Percentiles rank a stretch among this genome's conserved stretches.
Evolutionary conservation across 2,329 filamentous ascomycete species (phyloP).

Genomic region (Diaporthe vaccinii): DNA sequence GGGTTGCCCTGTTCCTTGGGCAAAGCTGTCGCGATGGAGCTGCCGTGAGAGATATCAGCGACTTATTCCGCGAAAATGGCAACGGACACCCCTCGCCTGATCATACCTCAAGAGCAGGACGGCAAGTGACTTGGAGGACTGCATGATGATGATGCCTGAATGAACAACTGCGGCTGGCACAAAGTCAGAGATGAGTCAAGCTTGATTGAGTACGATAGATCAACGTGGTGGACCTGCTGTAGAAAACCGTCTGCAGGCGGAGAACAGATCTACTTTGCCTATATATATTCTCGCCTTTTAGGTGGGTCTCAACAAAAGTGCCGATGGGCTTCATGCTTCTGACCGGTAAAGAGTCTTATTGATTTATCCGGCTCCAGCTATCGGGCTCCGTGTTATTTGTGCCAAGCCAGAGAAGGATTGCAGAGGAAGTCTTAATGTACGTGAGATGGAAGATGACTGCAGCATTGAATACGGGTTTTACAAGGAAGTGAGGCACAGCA

Average conservation of each 20-base stretch:
- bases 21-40: slow-evolving; percentile 1
- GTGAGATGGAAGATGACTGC: slow-evolving; percentile 10
- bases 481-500: not conserved
- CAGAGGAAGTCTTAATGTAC: not conserved
- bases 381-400: not conserved
- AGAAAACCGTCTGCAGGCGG: not conserved
- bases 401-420: slow-evolving; percentile 1
- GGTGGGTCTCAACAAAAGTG: not conserved
- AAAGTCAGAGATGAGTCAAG: not conserved
- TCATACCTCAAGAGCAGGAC: slow-evolving; percentile 8
- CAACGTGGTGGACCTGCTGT: not conserved
- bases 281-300: not conserved
- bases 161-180: not conserved
- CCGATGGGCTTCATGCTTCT: not conserved
- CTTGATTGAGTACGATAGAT: not conserved
- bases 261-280: not conserved
- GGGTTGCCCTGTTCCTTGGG: not conserved
- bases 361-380: not conserved
- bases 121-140: not conserved
- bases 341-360: not conserved
- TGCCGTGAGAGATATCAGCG: not conserved
- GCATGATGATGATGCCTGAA: not conserved
- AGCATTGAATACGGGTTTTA: slow-evolving; percentile 17
- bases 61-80: too few relatives aligned
- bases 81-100: too few relatives aligned